Evolutionary conservation across 805 yeast species (phyloP), one percentile per base, ranked within the genome.

Genomic region (Osmozyma mogii): DNA sequence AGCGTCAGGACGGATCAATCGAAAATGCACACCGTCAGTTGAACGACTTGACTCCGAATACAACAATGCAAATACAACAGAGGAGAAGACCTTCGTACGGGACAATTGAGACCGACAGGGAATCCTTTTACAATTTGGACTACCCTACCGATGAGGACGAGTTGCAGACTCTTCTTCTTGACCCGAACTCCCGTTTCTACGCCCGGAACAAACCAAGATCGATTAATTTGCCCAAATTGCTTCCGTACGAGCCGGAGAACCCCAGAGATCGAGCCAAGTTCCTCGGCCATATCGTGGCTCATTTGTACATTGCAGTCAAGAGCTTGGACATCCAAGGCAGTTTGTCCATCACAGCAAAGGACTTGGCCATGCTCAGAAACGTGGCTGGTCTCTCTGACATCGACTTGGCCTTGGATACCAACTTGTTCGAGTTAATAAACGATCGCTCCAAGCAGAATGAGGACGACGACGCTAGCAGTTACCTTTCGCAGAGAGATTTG

Each of bases 241-340:
- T 89, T 16, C 97, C 97, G 0, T 92, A 88, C 52, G 58, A 64
- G 24, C 70, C 79, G 0, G 96, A 85, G 50, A 44, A 73, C 1
- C 75, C 75, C 10, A 57, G 58, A 19, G 94, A 82, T 34, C 81
- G 77, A 34, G 80, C 84, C 11, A 69, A 66, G 31, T 87, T 85
- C 43, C 59, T 89, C 22, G 68, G 83, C 25, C 92, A 81, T 46
- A 81, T 89, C n/a, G 67, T 88, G 18, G 70, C 80, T 2, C 85
- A 84, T 52, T 53, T 92, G 12, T 83, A 83, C 50, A 73, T 84
- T 32, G 85, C 96, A 7, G 69, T 84, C 27, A 68, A 72, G 34
- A 72, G 92, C 3, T 59, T 79, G 37, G 95, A 85, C 49, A 60
- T 85, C 10, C 79, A 75, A 44, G 89, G 95, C 2, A 60, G 70